Evolutionary conservation across 1,284 basidiomycete species (phyloP).

Genomic region (Amanita bisporigera): DNA sequence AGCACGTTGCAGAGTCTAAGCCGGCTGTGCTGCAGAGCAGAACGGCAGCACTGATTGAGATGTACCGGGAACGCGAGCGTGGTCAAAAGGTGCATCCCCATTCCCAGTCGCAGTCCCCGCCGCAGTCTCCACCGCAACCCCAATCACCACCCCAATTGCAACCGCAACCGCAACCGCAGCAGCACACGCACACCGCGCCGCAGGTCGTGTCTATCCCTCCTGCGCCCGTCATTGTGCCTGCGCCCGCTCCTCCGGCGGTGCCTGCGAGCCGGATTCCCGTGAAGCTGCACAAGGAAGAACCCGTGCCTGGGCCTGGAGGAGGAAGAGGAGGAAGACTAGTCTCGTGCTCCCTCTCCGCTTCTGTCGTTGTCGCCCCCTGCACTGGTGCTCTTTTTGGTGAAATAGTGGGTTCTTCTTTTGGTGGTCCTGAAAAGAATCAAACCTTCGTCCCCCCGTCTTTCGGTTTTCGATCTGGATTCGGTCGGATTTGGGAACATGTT

Average conservation of each 20-base stretch:
- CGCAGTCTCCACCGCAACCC: no score
- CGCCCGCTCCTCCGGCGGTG: neutral
- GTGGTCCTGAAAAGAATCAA: neutral
- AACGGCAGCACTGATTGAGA: conserved; percentile 77
- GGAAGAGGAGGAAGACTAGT: conserved; percentile 62
- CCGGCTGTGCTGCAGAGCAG: conserved; percentile 52
- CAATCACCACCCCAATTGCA: no score
- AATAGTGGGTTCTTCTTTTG: neutral
- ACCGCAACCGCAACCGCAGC: no score
- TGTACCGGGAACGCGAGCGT: conserved; percentile 78
- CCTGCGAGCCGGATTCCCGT: conserved; percentile 6
- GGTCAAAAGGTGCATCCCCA: neutral
- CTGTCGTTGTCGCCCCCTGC: no score
- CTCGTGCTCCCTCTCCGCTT: neutral
- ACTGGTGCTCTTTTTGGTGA: neutral
- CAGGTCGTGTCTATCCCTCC: conserved; percentile 19
- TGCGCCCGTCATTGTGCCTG: neutral
- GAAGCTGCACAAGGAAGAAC: conserved; percentile 28
- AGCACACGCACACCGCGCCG: conserved; percentile 13
- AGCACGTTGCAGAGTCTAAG: conserved; percentile 14
- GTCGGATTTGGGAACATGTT: no score
- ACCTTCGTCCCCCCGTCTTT: neutral
- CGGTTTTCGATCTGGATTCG: neutral
- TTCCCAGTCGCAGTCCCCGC: no score
- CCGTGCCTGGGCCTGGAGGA: no score